Evolutionary conservation across 441 rosid genomes (phyloP).

Genomic region (Populus hybrid): DNA sequence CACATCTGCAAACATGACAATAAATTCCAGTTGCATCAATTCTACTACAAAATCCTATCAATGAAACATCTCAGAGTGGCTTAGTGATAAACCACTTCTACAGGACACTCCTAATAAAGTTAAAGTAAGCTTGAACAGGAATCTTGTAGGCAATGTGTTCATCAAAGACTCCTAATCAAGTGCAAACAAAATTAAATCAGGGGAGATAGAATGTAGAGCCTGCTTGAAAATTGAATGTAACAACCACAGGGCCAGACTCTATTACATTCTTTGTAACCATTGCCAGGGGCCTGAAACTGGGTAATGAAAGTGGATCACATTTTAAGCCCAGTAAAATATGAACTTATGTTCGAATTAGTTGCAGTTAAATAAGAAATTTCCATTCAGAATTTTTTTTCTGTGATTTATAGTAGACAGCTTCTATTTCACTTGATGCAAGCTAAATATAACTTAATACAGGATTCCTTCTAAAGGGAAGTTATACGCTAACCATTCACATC

Average conservation of each 20-base stretch:
- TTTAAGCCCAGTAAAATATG: neutral
- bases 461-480: neutral
- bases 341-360: neutral
- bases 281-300: neutral
- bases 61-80: neutral
- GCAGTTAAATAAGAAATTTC: neutral
- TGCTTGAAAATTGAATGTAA: too few species aligned
- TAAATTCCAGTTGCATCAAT: slow-evolving; percentile 1
- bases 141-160: neutral
- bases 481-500: neutral
- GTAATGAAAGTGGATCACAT: neutral
- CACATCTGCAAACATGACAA: slow-evolving; percentile 62
- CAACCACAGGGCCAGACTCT: neutral
- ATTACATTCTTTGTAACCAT: neutral
- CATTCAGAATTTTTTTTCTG: neutral
- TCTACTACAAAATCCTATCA: neutral
- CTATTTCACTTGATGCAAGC: neutral
- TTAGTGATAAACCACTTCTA: neutral
- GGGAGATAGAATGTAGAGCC: too few species aligned
- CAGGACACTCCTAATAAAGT: neutral
- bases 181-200: neutral
- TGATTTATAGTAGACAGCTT: neutral
- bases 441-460: neutral
- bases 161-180: neutral
- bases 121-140: neutral